phyloP scores from a whole-genome alignment of 345 rosid species.

The Gossypium rotundifolium region DNA sequence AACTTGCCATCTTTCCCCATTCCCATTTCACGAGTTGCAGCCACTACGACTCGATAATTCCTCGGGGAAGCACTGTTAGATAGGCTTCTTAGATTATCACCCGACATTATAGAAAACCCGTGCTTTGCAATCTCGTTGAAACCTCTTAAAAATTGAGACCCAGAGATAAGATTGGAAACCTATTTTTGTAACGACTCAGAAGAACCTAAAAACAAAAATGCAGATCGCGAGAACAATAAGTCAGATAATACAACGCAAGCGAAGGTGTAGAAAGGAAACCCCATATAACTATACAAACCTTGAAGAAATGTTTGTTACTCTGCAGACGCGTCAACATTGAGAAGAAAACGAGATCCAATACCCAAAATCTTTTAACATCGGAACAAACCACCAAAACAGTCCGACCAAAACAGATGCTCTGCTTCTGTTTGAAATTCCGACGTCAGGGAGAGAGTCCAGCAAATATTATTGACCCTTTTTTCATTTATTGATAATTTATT shows the following conservation, averaged over 20 bases:
- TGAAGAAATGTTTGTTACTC: background rate
- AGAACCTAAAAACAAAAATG: background rate
- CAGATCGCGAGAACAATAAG: background rate
- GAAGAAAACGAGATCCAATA: background rate
- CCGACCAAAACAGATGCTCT: background rate
- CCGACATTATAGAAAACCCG: background rate
- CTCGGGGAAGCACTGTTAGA: constrained; percentile 13
- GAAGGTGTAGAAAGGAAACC: background rate
- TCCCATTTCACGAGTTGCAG: constrained; percentile 79
- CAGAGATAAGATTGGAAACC: background rate
- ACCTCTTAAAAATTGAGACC: background rate
- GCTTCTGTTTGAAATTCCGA: background rate
- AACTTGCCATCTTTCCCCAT: constrained; percentile 26
- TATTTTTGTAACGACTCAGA: background rate
- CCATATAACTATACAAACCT: background rate
- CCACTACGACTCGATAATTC: constrained; percentile 69
- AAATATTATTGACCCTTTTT: too few species aligned
- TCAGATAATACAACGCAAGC: background rate
- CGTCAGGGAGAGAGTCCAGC: background rate
- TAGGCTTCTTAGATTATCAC: background rate
- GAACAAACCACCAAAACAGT: background rate
- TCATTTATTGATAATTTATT: too few species aligned
- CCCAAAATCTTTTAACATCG: background rate
- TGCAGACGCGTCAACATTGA: constrained; percentile 3
- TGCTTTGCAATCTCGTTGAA: background rate